Conservation (phyloP, 441 rosid genomes). For the Capsella rubella region DNA sequence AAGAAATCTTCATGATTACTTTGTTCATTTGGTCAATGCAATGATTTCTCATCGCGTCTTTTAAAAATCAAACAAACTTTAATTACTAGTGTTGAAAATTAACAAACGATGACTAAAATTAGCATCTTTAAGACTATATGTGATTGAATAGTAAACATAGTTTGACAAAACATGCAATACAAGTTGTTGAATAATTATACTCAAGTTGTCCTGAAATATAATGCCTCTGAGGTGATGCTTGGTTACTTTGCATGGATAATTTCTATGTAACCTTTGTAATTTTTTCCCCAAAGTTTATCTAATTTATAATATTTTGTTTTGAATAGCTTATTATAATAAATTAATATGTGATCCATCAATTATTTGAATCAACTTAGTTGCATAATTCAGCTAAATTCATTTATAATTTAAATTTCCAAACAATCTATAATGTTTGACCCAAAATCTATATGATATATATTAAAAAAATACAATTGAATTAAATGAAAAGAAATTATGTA, state of each 20-base stretch:
- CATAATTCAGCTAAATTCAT: no score
- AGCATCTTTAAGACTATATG: neutral
- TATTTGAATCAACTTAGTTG: no score
- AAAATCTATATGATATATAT: neutral
- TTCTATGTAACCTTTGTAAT: neutral
- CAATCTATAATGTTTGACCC: neutral
- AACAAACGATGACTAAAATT: neutral
- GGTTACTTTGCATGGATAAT: neutral
- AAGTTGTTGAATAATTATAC: neutral
- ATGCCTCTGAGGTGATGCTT: neutral
- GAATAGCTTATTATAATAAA: no score
- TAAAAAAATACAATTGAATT: neutral
- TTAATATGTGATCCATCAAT: no score
- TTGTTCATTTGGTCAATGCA: neutral
- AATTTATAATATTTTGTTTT: no score
- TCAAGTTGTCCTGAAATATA: constrained; percentile 9
- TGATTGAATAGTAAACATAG: neutral
- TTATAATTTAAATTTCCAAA: no score
- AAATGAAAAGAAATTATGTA: neutral
- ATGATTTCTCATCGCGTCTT: neutral
- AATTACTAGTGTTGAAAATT: neutral
- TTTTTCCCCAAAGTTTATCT: neutral
- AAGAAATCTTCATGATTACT: no score
- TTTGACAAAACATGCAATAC: neutral
- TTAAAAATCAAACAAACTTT: neutral